Conservation (phyloP, 2,329 filamentous ascomycete genomes). For the Claviceps fusiformis region DNA sequence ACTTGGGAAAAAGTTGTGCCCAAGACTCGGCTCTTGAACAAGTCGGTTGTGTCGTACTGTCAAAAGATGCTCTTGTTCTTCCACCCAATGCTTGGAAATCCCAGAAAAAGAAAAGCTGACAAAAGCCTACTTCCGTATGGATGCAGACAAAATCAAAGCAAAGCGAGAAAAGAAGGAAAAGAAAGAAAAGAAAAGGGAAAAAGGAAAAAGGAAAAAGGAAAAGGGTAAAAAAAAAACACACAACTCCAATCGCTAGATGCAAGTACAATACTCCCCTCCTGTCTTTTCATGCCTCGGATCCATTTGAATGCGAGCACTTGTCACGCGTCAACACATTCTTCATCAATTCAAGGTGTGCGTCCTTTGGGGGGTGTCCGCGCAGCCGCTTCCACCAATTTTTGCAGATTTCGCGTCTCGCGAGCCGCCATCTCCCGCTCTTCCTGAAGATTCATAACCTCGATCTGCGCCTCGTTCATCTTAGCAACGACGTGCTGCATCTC, state of each 20-base stretch:
- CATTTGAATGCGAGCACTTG: no score
- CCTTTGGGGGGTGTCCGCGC: conserved; percentile 34
- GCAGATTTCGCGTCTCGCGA: conserved; percentile 55
- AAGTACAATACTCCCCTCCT: conserved; percentile 7
- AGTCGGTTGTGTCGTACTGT: background rate
- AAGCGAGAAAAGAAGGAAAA: background rate
- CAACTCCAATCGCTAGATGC: conserved; percentile 27
- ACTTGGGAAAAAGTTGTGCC: background rate
- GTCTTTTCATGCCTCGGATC: no score
- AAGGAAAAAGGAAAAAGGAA: no score
- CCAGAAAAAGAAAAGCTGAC: conserved; percentile 1
- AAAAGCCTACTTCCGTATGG: conserved; percentile 7
- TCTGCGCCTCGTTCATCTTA: conserved; percentile 68
- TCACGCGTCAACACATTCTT: background rate
- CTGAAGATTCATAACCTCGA: conserved; percentile 70
- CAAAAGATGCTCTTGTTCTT: background rate
- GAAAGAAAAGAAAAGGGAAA: no score
- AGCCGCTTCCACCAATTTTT: conserved; percentile 52
- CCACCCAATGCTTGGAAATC: background rate
- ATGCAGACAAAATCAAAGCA: conserved; percentile 9
- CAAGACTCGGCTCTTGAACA: background rate
- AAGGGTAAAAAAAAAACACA: conserved; percentile 6
- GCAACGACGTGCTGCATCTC: conserved; percentile 76
- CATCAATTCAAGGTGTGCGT: background rate
- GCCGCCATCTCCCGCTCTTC: conserved; percentile 62